Percentiles rank a stretch among this genome's conserved stretches.
Conservation (phyloP, 2,329 filamentous ascomycete species). For the Aspergillus ochraceus region DNA sequence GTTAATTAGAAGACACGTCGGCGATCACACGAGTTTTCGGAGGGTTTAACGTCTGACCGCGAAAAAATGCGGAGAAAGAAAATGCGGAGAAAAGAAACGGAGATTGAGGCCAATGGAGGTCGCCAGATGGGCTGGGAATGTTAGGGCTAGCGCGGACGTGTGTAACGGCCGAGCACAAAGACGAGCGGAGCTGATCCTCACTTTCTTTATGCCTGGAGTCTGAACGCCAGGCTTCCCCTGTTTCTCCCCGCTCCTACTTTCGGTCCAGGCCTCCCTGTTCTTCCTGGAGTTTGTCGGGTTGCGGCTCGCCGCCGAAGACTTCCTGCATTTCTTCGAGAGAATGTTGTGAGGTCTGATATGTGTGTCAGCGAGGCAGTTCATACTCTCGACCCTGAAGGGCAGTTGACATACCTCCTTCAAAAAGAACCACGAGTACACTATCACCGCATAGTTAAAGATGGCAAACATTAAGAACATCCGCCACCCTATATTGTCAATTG, state of each 20-base stretch:
- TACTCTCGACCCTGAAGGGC: not conserved
- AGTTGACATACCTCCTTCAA: conserved; percentile 35
- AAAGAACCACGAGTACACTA: conserved; percentile 46
- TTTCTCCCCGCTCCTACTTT: not conserved
- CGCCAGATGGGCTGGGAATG: too few species aligned
- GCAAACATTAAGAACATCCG: conserved; percentile 53
- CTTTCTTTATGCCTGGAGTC: not conserved
- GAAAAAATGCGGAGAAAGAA: not conserved
- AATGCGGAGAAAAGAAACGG: not conserved
- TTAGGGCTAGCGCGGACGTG: not conserved
- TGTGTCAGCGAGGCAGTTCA: not conserved
- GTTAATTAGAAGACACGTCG: not conserved
- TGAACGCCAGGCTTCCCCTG: not conserved
- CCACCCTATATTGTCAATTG: conserved; percentile 51
- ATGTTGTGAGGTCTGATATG: conserved; percentile 41
- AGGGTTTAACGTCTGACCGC: not conserved
- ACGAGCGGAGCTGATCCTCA: not conserved
- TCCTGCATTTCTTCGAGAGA: conserved; percentile 48
- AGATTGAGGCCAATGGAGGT: not conserved
- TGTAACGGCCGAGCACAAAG: not conserved
- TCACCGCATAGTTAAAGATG: conserved; percentile 50
- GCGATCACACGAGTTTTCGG: not conserved
- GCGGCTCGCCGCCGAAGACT: conserved; percentile 30
- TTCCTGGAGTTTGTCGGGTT: conserved; percentile 12
- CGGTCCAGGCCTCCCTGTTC: conserved; percentile 3